Percentiles rank a stretch among this genome's conserved stretches.
These are phyloP conservation scores for Cyclostephanos invisitatus DNA, from an alignment of 108 stramenopile genomes.

Conservation along the genomic window DNA sequence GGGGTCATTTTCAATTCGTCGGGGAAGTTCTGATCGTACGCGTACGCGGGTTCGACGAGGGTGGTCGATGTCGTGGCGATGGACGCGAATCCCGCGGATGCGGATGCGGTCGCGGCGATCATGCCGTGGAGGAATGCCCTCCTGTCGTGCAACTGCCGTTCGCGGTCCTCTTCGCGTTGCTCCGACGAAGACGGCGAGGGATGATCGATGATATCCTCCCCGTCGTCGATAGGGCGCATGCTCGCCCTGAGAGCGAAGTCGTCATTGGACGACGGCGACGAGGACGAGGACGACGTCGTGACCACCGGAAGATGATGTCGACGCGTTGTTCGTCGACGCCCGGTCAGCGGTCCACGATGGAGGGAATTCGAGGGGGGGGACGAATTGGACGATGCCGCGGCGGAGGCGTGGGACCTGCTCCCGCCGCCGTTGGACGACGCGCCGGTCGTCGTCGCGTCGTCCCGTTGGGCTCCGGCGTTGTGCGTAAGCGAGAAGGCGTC, in stretches of 20 bases:
- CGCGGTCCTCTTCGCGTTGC: too few relatives aligned
- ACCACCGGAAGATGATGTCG: neutral
- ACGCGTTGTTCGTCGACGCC: neutral
- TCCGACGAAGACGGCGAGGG: neutral
- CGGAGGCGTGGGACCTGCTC: neutral
- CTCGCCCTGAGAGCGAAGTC: neutral
- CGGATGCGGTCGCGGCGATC: constrained; percentile 14
- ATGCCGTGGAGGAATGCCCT: constrained; percentile 31
- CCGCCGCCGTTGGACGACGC: neutral
- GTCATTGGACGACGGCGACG: neutral
- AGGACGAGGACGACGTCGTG: neutral
- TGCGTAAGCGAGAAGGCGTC: neutral
- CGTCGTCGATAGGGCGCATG: neutral
- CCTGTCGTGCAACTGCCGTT: neutral
- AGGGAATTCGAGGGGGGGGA: neutral
- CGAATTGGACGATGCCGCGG: neutral
- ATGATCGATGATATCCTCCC: neutral
- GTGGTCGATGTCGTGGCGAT: neutral
- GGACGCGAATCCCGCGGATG: constrained; percentile 8
- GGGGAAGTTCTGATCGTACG: constrained; percentile 61
- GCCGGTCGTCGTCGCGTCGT: neutral
- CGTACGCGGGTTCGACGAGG: constrained; percentile 32
- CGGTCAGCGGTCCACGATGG: neutral
- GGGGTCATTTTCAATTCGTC: constrained; percentile 42
- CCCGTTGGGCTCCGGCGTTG: too few relatives aligned